Evolutionary conservation across 1,284 basidiomycete genomes (phyloP), one percentile per base, ranked within the genome.

Genomic region (Peniophora sp.): DNA sequence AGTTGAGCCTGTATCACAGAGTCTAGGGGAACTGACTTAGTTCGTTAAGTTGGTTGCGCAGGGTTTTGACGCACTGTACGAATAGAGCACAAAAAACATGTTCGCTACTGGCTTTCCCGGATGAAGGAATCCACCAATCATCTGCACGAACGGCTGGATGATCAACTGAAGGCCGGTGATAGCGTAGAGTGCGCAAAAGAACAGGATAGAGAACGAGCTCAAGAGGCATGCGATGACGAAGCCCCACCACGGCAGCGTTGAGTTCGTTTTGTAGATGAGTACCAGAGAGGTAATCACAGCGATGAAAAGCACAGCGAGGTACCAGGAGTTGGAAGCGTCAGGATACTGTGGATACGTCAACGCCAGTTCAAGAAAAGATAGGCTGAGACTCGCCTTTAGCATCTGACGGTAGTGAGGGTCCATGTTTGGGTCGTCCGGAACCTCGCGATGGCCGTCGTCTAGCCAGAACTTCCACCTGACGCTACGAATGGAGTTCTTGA

Each of bases 11-110:
- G 73, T 19, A 56, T 60, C 56, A 65, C 61, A 5, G 66, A 62
- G 55, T 64, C 55, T 65, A 62, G 36, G 35, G 45, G n/a, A n/a
- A n/a, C n/a, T 24, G 16, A 24, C 32, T 45, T 47, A 38, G 47
- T 34, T 23, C 6, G 19, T 9, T 41, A 8, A 32, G 12, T 6
- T 5, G 5, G 6, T 12, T 32, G 27, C 9, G 22, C n/a, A 24
- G 14, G 43, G 32, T 45, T 8, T 25, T 24, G 8, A 47, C 56
- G 34, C 25, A 48, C 56, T 50, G 59, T 61, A 71, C 8, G 74
- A 71, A 54, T 76, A 77, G n/a, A 78, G 65, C 3, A 72, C 73
- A 56, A 74, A 75, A 58, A 75, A 78, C 74, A 77, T 77, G 63
- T 77, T 77, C 45, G 69, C 72, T 48, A 73, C 63, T 11, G 71